phyloP scores from a whole-genome alignment of 768 basidiomycete species.

The Lactarius deliciosus region DNA sequence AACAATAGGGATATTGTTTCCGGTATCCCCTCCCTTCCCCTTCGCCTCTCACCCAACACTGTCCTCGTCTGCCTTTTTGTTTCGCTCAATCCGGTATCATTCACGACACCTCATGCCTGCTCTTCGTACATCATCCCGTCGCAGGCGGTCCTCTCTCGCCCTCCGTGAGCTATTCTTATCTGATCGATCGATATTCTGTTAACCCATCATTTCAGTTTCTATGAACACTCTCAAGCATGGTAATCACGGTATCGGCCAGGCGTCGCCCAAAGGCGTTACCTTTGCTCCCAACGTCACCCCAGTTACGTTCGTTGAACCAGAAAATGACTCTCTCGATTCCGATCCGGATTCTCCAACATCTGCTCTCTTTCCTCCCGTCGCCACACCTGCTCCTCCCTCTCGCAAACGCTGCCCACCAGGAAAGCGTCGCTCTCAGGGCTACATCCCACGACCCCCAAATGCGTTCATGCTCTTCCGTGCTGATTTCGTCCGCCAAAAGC shows the following conservation, averaged over 20 bases:
- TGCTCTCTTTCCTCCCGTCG: slow-evolving; percentile 56
- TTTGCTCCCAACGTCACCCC: slow-evolving; percentile 66
- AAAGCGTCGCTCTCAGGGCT: slow-evolving; percentile 59
- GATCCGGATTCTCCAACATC: slow-evolving; percentile 38
- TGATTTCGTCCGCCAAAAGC: slow-evolving; percentile 42
- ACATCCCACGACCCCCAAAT: slow-evolving; percentile 37
- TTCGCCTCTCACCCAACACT: not conserved
- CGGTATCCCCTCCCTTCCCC: slow-evolving; percentile 13
- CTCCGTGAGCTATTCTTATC: slow-evolving; percentile 21
- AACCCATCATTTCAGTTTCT: slow-evolving; percentile 2
- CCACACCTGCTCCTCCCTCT: slow-evolving; percentile 40
- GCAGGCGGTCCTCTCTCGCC: slow-evolving; percentile 29
- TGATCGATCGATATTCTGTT: not conserved
- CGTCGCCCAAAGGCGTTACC: slow-evolving; percentile 50
- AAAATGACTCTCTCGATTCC: slow-evolving; percentile 38
- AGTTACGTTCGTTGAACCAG: slow-evolving; percentile 44
- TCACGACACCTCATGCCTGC: slow-evolving; percentile 23
- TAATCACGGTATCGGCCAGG: slow-evolving; percentile 48
- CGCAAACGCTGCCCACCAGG: slow-evolving; percentile 56
- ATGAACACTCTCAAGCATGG: slow-evolving; percentile 49
- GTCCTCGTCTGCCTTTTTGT: slow-evolving; percentile 19
- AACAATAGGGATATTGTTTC: slow-evolving; percentile 24
- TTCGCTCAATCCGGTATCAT: slow-evolving; percentile 29
- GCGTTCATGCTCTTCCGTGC: slow-evolving; percentile 41
- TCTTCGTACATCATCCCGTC: slow-evolving; percentile 23